phyloP scores from a whole-genome alignment of 345 rosid genomes.

The Acer campestre region DNA sequence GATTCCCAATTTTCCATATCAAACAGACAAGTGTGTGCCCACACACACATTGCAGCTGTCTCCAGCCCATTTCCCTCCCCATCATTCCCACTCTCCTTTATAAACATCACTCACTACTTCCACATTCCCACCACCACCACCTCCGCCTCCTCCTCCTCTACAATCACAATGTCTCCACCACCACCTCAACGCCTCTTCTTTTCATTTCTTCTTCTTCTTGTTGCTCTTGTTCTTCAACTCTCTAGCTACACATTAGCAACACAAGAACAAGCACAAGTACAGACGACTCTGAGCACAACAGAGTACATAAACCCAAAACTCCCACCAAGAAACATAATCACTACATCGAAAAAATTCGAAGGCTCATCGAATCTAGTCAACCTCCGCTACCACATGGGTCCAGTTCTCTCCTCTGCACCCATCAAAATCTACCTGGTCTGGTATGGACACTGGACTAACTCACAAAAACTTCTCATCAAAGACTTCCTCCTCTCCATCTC shows the following conservation, averaged over 20 bases:
- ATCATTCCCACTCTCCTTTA: conserved; percentile 24
- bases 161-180: conserved; percentile 30
- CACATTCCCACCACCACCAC: conserved; percentile 21
- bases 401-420: conserved; percentile 84
- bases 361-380: conserved; percentile 82
- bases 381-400: conserved; percentile 99
- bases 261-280: conserved; percentile 19
- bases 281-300: conserved; percentile 35
- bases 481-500: conserved; percentile 85
- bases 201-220: conserved; percentile 7
- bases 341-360: conserved; percentile 69
- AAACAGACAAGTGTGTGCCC: conserved; percentile 29
- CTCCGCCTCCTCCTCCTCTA: conserved; percentile 1
- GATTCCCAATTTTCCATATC: conserved; percentile 6
- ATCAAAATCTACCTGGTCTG: conserved; percentile 86
- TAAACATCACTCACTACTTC: conserved; percentile 20
- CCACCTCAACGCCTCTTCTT: conserved; percentile 16
- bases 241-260: conserved; percentile 7
- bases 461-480: conserved; percentile 70
- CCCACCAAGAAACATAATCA: conserved; percentile 55
- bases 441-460: conserved; percentile 78
- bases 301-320: conserved; percentile 67
- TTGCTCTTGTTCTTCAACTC: conserved; percentile 4
- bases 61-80: conserved; percentile 64
- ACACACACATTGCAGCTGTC: conserved; percentile 62